A percentile compares a stretch with the other conserved stretches of the same genome.
Conservation (phyloP, 441 rosid species). For the Monsonia emarginata region DNA sequence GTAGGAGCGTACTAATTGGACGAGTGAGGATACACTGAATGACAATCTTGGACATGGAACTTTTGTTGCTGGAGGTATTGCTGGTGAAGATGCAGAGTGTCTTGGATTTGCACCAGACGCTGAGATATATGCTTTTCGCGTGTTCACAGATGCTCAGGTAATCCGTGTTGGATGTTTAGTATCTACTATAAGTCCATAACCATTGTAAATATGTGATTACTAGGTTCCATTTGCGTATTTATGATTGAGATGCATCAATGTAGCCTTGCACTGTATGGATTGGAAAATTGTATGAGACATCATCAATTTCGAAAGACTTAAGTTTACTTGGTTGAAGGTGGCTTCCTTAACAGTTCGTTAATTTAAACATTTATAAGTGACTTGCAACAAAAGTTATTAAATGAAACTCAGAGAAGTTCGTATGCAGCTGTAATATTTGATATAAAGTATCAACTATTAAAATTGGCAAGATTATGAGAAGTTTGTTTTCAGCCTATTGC, state of each 20-base stretch:
- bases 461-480: slow-evolving; percentile 59
- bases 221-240: slow-evolving; percentile 1
- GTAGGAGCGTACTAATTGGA: slow-evolving; percentile 99
- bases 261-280: neutral
- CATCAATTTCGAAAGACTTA: neutral
- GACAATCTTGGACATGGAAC: slow-evolving; percentile 99
- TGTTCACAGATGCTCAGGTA: slow-evolving; percentile 98
- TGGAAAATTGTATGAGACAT: neutral
- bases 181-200: slow-evolving; percentile 13
- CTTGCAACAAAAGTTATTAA: neutral
- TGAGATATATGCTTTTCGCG: slow-evolving; percentile 87
- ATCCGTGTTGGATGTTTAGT: slow-evolving; percentile 32
- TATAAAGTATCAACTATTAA: slow-evolving; percentile 13
- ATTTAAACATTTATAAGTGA: neutral
- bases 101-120: slow-evolving; percentile 96
- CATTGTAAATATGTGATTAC: neutral
- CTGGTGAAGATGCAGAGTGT: slow-evolving; percentile 78
- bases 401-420: neutral
- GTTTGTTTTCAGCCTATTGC: slow-evolving; percentile 84
- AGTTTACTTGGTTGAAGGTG: neutral
- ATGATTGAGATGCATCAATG: neutral
- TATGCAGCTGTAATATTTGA: neutral
- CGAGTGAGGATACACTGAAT: slow-evolving; percentile 89
- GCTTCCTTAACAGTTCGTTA: neutral
- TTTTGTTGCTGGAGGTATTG: slow-evolving; percentile 95